Evolutionary conservation across 148 eudicot genomes (phyloP).

Genomic region (Fagopyrum esculentum): DNA sequence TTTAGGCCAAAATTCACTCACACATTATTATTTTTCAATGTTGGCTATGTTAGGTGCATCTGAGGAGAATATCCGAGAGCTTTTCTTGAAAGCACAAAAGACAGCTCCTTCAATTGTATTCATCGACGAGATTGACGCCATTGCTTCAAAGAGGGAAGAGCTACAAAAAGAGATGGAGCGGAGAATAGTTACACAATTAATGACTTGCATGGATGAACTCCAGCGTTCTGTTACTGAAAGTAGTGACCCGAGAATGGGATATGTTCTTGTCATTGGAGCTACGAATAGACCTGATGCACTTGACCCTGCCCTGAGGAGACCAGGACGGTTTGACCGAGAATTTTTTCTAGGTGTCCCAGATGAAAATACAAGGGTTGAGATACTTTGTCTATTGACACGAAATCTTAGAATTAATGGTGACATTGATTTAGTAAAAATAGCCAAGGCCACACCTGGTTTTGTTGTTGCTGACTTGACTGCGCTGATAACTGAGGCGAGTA

Average conservation of each 20-base stretch:
- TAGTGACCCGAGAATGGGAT: constrained; percentile 29
- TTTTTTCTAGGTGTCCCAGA: constrained; percentile 74
- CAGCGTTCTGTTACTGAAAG: constrained; percentile 24
- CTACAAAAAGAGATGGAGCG: constrained; percentile 81
- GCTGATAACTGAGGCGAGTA: constrained; percentile 61
- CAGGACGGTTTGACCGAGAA: constrained; percentile 86
- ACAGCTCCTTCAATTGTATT: constrained; percentile 94
- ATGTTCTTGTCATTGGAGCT: constrained; percentile 85
- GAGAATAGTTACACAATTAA: constrained; percentile 81
- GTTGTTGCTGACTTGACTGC: constrained; percentile 88
- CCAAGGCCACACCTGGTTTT: constrained; percentile 87
- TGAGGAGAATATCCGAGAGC: constrained; percentile 76
- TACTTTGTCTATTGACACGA: constrained; percentile 52
- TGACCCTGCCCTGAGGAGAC: constrained; percentile 84
- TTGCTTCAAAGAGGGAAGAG: constrained; percentile 89
- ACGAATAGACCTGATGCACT: constrained; percentile 90
- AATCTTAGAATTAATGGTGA: constrained; percentile 62
- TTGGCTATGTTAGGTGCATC: constrained; percentile 52
- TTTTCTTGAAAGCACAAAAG: constrained; percentile 75
- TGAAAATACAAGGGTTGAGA: constrained; percentile 74
- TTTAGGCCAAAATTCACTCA: no score
- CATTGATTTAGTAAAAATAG: constrained; percentile 65
- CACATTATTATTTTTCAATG: neutral
- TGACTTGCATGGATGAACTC: constrained; percentile 92
- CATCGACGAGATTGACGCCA: constrained; percentile 91